phyloP scores from a whole-genome alignment of 495 filamentous ascomycete species.

The Cercophora newfieldiana region DNA sequence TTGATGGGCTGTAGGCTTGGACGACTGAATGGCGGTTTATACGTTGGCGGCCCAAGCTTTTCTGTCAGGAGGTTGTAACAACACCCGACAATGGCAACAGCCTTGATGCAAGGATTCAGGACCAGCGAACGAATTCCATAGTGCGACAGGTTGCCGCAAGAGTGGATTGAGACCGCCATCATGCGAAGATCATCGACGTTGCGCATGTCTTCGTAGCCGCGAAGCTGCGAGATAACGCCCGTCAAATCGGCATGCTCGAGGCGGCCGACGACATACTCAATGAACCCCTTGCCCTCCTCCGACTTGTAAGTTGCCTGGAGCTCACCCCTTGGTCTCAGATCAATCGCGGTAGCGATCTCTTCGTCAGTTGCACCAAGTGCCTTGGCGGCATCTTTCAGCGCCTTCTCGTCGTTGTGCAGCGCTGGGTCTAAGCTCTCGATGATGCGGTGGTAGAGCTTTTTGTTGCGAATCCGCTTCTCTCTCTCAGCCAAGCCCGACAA shows the following conservation, averaged over 20 bases:
- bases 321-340: conserved; percentile 49
- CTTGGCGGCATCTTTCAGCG: conserved; percentile 40
- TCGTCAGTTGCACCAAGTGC: conserved; percentile 35
- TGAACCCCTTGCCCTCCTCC: conserved; percentile 61
- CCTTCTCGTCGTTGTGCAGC: conserved; percentile 40
- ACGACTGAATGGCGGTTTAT: conserved; percentile 67
- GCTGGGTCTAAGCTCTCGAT: conserved; percentile 41
- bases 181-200: conserved; percentile 51
- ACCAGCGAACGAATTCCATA: conserved; percentile 85
- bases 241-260: conserved; percentile 61
- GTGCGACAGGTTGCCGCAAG: conserved; percentile 95
- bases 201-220: conserved; percentile 30
- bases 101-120: conserved; percentile 77
- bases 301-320: conserved; percentile 47
- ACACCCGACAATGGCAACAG: conserved; percentile 92
- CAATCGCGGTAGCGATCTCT: conserved; percentile 39
- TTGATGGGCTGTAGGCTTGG: conserved; percentile 64
- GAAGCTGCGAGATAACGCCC: conserved; percentile 50
- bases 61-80: conserved; percentile 97
- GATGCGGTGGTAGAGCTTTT: conserved; percentile 64
- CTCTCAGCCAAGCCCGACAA: conserved; percentile 67
- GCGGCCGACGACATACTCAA: conserved; percentile 64
- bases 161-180: conserved; percentile 93
- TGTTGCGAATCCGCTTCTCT: conserved; percentile 69
- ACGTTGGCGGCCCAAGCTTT: conserved; percentile 80